A percentile compares a stretch with the other conserved stretches of the same genome.
Conservation (phyloP, 2,329 filamentous ascomycete species). For the Raffaelea albimanens region DNA sequence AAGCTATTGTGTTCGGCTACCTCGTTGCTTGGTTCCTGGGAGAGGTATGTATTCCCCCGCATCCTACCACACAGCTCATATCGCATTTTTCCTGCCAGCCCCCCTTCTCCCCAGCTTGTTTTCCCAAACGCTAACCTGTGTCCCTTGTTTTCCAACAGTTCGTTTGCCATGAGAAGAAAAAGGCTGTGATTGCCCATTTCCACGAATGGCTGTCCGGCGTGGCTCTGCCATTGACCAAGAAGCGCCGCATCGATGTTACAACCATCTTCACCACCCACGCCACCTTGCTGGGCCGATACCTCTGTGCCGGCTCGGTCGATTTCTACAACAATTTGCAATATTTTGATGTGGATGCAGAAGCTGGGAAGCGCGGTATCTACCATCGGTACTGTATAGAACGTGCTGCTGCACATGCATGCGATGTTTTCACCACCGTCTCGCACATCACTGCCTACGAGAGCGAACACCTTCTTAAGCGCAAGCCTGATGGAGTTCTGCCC, state of each 20-base stretch:
- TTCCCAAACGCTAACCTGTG: background rate
- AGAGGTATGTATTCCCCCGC: slow-evolving; percentile 53
- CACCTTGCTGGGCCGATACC: slow-evolving; percentile 87
- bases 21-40: slow-evolving; percentile 96
- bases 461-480: slow-evolving; percentile 93
- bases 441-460: slow-evolving; percentile 98
- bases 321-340: slow-evolving; percentile 98
- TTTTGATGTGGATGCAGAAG: slow-evolving; percentile 94
- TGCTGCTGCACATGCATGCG: slow-evolving; percentile 79
- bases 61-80: background rate
- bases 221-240: slow-evolving; percentile 83
- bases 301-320: slow-evolving; percentile 94
- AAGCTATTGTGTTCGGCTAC: slow-evolving; percentile 95
- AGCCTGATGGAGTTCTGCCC: slow-evolving; percentile 90
- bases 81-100: background rate
- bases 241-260: slow-evolving; percentile 88
- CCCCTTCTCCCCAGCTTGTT: background rate
- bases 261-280: slow-evolving; percentile 99
- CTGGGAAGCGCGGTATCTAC: slow-evolving; percentile 96
- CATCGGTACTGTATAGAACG: slow-evolving; percentile 98
- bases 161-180: slow-evolving; percentile 83
- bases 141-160: slow-evolving; percentile 50
- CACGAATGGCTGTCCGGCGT: slow-evolving; percentile 98
- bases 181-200: slow-evolving; percentile 93
- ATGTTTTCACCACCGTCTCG: slow-evolving; percentile 97